Evolutionary conservation across 768 basidiomycete genomes (phyloP).

Genomic region (Paxillus rubicundulus): DNA sequence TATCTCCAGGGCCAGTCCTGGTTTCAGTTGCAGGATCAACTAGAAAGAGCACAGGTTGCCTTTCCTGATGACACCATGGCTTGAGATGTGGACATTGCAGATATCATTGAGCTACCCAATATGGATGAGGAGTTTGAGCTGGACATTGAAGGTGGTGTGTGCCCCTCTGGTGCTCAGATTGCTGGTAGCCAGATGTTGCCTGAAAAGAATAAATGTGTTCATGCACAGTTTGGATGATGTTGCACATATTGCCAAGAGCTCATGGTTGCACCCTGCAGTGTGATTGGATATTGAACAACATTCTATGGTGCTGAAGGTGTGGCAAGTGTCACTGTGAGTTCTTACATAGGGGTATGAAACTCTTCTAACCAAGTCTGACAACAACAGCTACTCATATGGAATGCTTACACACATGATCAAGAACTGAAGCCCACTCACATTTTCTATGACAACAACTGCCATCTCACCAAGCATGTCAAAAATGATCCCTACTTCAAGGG

Average conservation of each 20-base stretch:
- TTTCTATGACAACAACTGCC: constrained; percentile 30
- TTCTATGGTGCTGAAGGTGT: constrained; percentile 9
- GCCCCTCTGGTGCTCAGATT: too few species aligned
- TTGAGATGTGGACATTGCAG: neutral
- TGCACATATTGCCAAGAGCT: neutral
- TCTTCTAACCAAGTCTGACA: too few species aligned
- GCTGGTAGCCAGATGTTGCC: too few species aligned
- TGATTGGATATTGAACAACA: neutral
- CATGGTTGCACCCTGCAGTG: neutral
- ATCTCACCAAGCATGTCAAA: constrained; percentile 13
- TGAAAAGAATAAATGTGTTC: too few species aligned
- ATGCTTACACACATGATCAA: too few species aligned
- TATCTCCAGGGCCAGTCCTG: neutral
- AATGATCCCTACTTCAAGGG: constrained; percentile 17
- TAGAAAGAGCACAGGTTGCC: constrained; percentile 13
- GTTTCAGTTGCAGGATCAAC: constrained; percentile 29
- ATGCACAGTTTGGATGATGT: neutral
- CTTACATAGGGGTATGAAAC: constrained; percentile 13
- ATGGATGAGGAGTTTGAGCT: neutral
- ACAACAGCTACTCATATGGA: too few species aligned
- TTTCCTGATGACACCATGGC: constrained; percentile 3
- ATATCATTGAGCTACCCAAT: constrained; percentile 23
- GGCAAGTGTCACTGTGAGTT: constrained; percentile 22
- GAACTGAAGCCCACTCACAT: too few species aligned
- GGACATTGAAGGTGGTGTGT: too few species aligned